Percentiles rank a stretch among this genome's conserved stretches.
phyloP scores from a whole-genome alignment of 805 yeast species.

The Ogataea neopini region DNA sequence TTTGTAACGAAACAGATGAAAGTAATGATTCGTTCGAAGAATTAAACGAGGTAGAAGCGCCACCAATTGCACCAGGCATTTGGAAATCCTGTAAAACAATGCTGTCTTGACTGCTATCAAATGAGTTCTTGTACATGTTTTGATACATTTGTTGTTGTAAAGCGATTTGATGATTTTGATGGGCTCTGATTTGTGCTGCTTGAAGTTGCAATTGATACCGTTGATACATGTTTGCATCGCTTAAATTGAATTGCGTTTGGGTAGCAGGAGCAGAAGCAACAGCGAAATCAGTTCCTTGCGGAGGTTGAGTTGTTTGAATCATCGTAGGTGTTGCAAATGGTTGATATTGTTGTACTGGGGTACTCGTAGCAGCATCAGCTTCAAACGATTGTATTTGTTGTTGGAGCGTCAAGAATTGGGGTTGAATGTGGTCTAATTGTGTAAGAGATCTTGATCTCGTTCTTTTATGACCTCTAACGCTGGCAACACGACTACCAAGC shows the following conservation, averaged over 20 bases:
- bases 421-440: slow-evolving; percentile 28
- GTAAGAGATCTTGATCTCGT: slow-evolving; percentile 38
- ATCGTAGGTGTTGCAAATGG: not conserved
- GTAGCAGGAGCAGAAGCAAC: slow-evolving; percentile 27
- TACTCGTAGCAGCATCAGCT: not conserved
- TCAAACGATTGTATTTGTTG: slow-evolving; percentile 1
- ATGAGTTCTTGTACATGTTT: slow-evolving; percentile 2
- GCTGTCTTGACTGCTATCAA: slow-evolving; percentile 8
- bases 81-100: slow-evolving; percentile 4
- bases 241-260: slow-evolving; percentile 21
- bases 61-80: slow-evolving; percentile 1
- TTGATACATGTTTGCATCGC: slow-evolving; percentile 15
- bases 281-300: not conserved
- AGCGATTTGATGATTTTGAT: slow-evolving; percentile 23
- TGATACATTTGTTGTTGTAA: slow-evolving; percentile 17
- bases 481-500: not conserved
- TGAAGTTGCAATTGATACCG: slow-evolving; percentile 23
- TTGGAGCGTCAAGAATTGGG: slow-evolving; percentile 1
- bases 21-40: slow-evolving; percentile 16
- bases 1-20: slow-evolving; percentile 7
- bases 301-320: not conserved
- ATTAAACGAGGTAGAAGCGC: slow-evolving; percentile 2
- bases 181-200: slow-evolving; percentile 24
- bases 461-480: slow-evolving; percentile 34
- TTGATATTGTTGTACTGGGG: not conserved